Percentiles rank a stretch among this genome's conserved stretches.
phyloP scores from a whole-genome alignment of 2,329 filamentous ascomycete genomes.

The Aureobasidium sp. region DNA sequence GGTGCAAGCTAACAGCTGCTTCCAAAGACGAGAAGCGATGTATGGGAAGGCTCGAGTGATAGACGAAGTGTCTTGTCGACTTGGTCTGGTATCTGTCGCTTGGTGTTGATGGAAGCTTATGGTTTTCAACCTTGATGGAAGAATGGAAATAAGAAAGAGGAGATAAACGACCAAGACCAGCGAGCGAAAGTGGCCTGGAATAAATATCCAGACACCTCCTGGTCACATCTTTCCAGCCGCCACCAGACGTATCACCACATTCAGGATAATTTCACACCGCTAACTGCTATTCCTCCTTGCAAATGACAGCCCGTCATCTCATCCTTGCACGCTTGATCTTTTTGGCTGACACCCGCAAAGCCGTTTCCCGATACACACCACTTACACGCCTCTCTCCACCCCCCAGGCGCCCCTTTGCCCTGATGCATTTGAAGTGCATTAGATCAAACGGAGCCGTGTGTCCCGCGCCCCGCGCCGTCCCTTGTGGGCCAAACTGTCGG shows the following conservation, averaged over 20 bases:
- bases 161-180: background rate
- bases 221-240: background rate
- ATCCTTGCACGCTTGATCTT: background rate
- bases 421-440: background rate
- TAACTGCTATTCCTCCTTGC: background rate
- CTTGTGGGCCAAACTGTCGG: background rate
- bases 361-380: background rate
- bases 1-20: background rate
- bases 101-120: background rate
- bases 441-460: background rate
- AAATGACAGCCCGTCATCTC: background rate
- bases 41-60: background rate
- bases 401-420: background rate
- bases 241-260: background rate
- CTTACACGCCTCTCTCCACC: background rate
- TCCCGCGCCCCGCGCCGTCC: conserved; percentile 2
- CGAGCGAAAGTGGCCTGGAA: background rate
- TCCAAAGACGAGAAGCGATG: background rate
- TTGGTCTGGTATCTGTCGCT: background rate
- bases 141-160: background rate
- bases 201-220: background rate
- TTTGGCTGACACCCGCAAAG: background rate
- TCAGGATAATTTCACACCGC: background rate
- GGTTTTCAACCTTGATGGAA: background rate
- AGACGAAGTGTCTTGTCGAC: background rate